Conservation (phyloP, 306 rosid species). For the Citrullus colocynthis region DNA sequence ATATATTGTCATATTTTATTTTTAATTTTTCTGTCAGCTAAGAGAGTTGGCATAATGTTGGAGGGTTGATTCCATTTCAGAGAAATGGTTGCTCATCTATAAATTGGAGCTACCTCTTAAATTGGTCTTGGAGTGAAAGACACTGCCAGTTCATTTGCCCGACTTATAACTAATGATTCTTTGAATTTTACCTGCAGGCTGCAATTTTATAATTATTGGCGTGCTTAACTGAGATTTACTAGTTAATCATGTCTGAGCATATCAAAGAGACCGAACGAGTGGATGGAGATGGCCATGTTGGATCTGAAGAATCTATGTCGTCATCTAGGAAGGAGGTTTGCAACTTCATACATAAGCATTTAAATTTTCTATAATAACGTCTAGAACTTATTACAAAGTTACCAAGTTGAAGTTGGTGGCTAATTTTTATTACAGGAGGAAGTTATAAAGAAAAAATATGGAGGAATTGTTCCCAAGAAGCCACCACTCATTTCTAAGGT, state of each 20-base stretch:
- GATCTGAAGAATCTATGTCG: background rate
- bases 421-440: slow-evolving; percentile 41
- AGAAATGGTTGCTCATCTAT: background rate
- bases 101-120: background rate
- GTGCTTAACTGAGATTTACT: background rate
- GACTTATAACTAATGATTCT: background rate
- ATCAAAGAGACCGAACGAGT: background rate
- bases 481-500: slow-evolving; percentile 92
- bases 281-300: slow-evolving; percentile 2
- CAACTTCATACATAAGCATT: background rate
- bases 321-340: slow-evolving; percentile 7
- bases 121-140: background rate
- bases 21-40: background rate
- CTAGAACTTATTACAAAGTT: background rate
- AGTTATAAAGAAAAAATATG: slow-evolving; percentile 73
- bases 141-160: background rate
- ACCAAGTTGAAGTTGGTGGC: background rate
- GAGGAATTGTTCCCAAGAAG: slow-evolving; percentile 80
- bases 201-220: background rate
- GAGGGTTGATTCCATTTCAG: background rate
- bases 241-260: slow-evolving; percentile 11
- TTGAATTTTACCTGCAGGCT: slow-evolving; percentile 1
- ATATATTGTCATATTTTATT: background rate
- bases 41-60: background rate
- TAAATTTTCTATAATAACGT: background rate